A percentile compares a stretch with the other conserved stretches of the same genome.
Conservation (phyloP, 805 yeast genomes). For the Candida pseudoglaebosa region DNA sequence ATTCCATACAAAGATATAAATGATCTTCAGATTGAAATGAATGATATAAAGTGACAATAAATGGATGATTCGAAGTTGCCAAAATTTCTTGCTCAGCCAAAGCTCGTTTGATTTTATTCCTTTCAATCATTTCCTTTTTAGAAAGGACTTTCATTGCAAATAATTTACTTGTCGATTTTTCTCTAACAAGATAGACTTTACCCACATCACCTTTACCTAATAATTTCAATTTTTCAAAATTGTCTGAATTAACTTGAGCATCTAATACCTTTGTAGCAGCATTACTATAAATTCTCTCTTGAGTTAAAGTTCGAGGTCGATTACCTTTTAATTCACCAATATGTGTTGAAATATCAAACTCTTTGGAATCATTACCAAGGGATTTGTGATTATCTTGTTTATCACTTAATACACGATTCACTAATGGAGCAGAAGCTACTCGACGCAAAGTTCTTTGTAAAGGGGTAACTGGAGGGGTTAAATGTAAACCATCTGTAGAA, state of each 20-base stretch:
- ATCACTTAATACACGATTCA: constrained; percentile 29
- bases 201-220: constrained; percentile 98
- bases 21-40: constrained; percentile 94
- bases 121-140: constrained; percentile 89
- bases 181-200: constrained; percentile 87
- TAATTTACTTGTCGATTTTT: constrained; percentile 65
- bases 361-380: constrained; percentile 27
- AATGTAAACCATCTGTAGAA: constrained; percentile 5
- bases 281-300: constrained; percentile 62
- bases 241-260: constrained; percentile 79
- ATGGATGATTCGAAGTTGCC: constrained; percentile 94
- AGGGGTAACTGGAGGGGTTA: constrained; percentile 12
- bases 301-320: constrained; percentile 38
- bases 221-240: constrained; percentile 85
- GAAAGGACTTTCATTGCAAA: constrained; percentile 91
- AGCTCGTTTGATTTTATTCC: constrained; percentile 92
- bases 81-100: constrained; percentile 95
- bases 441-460: constrained; percentile 47
- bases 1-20: constrained; percentile 93
- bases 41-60: constrained; percentile 92
- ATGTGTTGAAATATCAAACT: constrained; percentile 38
- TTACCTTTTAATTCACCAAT: constrained; percentile 40
- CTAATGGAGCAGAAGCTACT: constrained; percentile 84
- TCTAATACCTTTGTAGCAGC: constrained; percentile 70
- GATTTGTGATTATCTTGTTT: constrained; percentile 7